These are phyloP conservation scores for Blastobotrys parvus DNA, from an alignment of 805 yeast species.

Conservation along the genomic window DNA sequence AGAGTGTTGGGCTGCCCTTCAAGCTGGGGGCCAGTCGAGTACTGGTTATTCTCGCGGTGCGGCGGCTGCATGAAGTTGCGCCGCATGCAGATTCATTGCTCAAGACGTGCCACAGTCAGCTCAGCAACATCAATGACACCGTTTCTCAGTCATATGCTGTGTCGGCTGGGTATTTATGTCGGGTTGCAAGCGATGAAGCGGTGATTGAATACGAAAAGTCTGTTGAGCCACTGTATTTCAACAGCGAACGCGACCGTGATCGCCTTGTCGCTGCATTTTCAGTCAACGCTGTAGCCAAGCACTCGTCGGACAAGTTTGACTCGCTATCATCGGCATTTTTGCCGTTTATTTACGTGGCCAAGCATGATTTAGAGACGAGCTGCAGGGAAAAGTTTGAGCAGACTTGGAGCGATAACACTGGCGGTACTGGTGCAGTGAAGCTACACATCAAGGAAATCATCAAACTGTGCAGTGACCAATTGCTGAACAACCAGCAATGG, in stretches of 20 bases:
- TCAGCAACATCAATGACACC: slow-evolving; percentile 63
- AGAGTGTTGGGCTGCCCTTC: slow-evolving; percentile 82
- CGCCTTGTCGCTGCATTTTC: slow-evolving; percentile 52
- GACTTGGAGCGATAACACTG: slow-evolving; percentile 75
- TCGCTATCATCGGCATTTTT: slow-evolving; percentile 54
- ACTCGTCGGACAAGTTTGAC: slow-evolving; percentile 61
- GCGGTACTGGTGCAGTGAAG: slow-evolving; percentile 61
- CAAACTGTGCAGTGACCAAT: slow-evolving; percentile 38
- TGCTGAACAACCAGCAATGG: slow-evolving; percentile 49
- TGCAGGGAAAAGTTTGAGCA: slow-evolving; percentile 44
- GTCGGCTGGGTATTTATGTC: slow-evolving; percentile 70
- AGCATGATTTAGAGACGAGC: slow-evolving; percentile 47
- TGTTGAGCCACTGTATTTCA: slow-evolving; percentile 52
- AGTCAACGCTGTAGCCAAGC: slow-evolving; percentile 55
- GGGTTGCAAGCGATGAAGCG: slow-evolving; percentile 46
- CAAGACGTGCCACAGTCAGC: slow-evolving; percentile 46
- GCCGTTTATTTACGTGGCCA: slow-evolving; percentile 74
- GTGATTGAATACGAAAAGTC: slow-evolving; percentile 46
- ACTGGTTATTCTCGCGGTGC: slow-evolving; percentile 52
- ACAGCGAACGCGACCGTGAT: slow-evolving; percentile 36
- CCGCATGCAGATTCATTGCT: slow-evolving; percentile 58
- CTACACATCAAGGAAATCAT: slow-evolving; percentile 66
- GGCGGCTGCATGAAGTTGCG: slow-evolving; percentile 39
- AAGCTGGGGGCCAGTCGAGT: slow-evolving; percentile 78
- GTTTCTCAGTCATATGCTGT: slow-evolving; percentile 69